Percentiles rank a stretch among this genome's conserved stretches.
Conservation (phyloP, 208 protist species). For the Crithidia bombi region DNA sequence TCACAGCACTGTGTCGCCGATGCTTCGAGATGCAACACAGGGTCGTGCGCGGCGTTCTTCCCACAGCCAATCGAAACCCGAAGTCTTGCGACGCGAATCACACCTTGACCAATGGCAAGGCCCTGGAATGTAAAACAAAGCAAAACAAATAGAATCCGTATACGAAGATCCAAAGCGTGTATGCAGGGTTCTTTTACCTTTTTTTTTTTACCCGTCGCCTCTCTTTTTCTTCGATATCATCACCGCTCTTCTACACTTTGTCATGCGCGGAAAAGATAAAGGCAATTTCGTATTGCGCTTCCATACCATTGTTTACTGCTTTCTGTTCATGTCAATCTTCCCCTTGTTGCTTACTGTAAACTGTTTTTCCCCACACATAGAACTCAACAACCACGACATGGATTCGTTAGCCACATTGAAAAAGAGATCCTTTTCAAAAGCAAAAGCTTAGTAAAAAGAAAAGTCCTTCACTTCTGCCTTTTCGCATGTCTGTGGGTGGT, state of each 20-base stretch:
- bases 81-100: constrained; percentile 19
- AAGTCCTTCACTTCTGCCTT: not conserved
- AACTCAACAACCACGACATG: no score
- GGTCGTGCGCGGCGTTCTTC: constrained; percentile 19
- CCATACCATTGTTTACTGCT: not conserved
- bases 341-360: not conserved
- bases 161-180: not conserved
- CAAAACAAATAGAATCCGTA: not conserved
- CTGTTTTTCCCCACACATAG: not conserved
- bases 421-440: no score
- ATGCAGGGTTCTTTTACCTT: not conserved
- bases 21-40: constrained; percentile 15
- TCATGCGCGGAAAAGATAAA: no score
- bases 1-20: constrained; percentile 24
- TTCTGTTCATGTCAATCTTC: not conserved
- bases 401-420: no score
- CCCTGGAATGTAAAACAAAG: constrained; percentile 21
- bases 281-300: no score
- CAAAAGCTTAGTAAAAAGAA: not conserved
- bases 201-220: no score
- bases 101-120: constrained; percentile 34
- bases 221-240: no score
- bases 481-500: not conserved
- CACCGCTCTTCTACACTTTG: no score
- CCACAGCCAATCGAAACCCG: constrained; percentile 28